These are phyloP conservation scores for Fusarium armeniacum DNA, from an alignment of 2,329 filamentous ascomycete species.

Conservation along the genomic window DNA sequence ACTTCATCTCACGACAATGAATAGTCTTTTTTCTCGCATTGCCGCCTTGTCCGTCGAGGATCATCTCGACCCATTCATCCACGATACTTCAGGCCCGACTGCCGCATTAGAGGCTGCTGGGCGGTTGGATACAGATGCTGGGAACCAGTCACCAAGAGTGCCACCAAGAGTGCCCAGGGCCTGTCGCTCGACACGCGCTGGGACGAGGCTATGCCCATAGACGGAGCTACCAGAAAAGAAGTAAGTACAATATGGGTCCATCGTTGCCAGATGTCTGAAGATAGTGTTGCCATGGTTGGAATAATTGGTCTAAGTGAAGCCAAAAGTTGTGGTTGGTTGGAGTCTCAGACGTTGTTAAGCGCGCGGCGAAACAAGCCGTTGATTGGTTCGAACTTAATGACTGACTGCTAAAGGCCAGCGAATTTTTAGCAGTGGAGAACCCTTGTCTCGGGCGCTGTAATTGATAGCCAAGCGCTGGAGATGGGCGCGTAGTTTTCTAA, in stretches of 20 bases:
- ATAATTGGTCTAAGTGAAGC: conserved; percentile 22
- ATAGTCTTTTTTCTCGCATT: conserved; percentile 3
- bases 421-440: conserved; percentile 1
- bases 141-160: conserved; percentile 41
- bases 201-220: conserved; percentile 9
- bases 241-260: conserved; percentile 7
- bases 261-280: conserved; percentile 30
- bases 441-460: conserved; percentile 22
- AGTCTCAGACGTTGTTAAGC: conserved; percentile 46
- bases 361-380: conserved; percentile 36
- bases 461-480: conserved; percentile 21
- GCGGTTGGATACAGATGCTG: conserved; percentile 31
- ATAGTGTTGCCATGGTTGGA: conserved; percentile 24
- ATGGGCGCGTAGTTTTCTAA: conserved; percentile 28
- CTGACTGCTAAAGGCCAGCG: conserved; percentile 25
- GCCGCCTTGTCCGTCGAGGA: conserved; percentile 25
- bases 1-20: conserved; percentile 6
- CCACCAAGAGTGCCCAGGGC: conserved; percentile 20
- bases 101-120: conserved; percentile 26
- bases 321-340: conserved; percentile 39
- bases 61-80: conserved; percentile 38
- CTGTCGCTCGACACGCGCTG: conserved; percentile 39
- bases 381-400: conserved; percentile 35
- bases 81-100: conserved; percentile 28
- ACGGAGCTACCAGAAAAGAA: conserved; percentile 14